Percentiles rank a stretch among this genome's conserved stretches.
Evolutionary conservation across 306 rosid species (phyloP).

Genomic region (Glycine latifolia): DNA sequence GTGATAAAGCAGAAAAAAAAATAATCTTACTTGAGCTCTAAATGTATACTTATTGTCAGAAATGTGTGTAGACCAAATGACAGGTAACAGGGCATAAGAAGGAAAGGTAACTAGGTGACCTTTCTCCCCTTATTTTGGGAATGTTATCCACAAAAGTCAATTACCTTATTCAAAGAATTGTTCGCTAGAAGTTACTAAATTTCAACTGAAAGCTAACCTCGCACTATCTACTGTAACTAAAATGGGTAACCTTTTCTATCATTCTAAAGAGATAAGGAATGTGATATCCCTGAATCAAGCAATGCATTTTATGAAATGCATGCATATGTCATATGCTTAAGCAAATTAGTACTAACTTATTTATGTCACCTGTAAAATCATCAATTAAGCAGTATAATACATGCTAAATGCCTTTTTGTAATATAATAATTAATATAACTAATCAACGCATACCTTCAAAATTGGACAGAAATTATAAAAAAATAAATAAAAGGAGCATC

Average conservation of each 20-base stretch:
- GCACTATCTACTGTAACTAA: neutral
- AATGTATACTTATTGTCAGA: conserved; percentile 1
- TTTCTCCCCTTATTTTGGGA: conserved; percentile 18
- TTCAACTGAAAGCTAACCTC: neutral
- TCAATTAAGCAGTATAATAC: neutral
- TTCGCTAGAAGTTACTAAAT: neutral
- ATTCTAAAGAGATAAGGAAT: conserved; percentile 5
- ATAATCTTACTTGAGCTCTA: conserved; percentile 19
- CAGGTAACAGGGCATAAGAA: conserved; percentile 14
- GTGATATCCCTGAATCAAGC: conserved; percentile 3
- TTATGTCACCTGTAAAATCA: neutral
- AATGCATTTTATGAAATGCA: neutral
- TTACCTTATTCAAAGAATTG: neutral
- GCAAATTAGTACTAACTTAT: neutral
- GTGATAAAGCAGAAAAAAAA: conserved; percentile 38
- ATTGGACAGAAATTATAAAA: neutral
- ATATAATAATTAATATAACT: neutral
- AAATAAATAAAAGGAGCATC: neutral
- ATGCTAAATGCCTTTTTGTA: neutral
- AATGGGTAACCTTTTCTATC: neutral
- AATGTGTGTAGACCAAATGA: conserved; percentile 17
- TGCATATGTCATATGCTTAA: neutral
- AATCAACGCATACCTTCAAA: neutral
- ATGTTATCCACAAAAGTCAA: neutral
- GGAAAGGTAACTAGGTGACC: conserved; percentile 24